Evolutionary conservation across 768 basidiomycete genomes (phyloP), one percentile per base, ranked within the genome.

Genomic region (Clitopilus passeckerianus): DNA sequence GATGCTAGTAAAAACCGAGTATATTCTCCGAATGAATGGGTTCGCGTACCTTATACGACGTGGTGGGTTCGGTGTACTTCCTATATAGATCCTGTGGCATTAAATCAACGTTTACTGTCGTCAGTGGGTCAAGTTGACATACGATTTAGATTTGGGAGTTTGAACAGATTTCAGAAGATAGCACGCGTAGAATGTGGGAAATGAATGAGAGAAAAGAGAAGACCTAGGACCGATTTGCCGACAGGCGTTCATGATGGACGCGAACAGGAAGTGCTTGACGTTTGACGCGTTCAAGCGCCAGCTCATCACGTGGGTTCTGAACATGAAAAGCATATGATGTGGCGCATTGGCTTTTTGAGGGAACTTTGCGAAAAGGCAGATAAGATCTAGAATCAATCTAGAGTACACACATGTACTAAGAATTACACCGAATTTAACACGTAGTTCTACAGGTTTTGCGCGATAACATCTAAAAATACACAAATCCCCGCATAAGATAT

Each of bases 151-250:
- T 20, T 74, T 72, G 0, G 84, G 76, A 0, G 79, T 81, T 24
- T 83, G 79, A 1, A 84, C 70, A 0, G 89, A 90, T 66, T 86
- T 87, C 23, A 94, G 77, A 0, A 94, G 80, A 68, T 94, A 94
- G 69, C 91, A 93, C 3, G 90, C 87, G 68, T 94, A 94, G 70
- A 94, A 91, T 0, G 79, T 65, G 0, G 88, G 88, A 62, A 85
- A 82, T 1, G 68, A 66, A 62, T 84, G 84, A 9, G 70, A 65
- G 14, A 71, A 57, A 8, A 77, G 66, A 12, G 72, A 69, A 0
- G 74, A 67, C 12, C 64, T 63, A 23, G 66, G 53, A 23, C 64
- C 61, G 55, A 30, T 34, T 59, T 60, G 34, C 37, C 46, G 46
- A 12, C 16, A 22, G 20, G 18, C 46, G 10, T 41, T 41, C 46